These are phyloP conservation scores for Rubroshorea leprosula DNA, from an alignment of 345 rosid genomes.

Conservation along the genomic window DNA sequence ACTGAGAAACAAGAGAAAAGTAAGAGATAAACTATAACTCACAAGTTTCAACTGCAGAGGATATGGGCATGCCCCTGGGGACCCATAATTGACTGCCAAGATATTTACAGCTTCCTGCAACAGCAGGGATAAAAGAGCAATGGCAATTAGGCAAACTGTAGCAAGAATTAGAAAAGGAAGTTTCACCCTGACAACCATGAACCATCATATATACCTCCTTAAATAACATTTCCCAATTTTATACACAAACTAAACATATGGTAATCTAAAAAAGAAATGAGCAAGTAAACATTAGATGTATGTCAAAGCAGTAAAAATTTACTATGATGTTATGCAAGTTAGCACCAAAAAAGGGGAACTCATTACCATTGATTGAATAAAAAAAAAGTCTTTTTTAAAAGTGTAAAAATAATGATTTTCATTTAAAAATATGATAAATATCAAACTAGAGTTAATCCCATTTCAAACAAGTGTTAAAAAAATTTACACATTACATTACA, in stretches of 20 bases:
- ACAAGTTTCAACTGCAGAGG: constrained; percentile 73
- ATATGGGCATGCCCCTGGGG: constrained; percentile 73
- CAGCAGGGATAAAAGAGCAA: not conserved
- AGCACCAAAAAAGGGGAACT: not conserved
- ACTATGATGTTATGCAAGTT: not conserved
- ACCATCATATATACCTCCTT: not conserved
- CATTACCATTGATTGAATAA: no score
- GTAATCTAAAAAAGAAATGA: not conserved
- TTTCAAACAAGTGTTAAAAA: no score
- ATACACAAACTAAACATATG: not conserved
- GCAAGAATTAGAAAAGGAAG: not conserved
- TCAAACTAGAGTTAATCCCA: no score
- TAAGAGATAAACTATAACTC: constrained; percentile 27
- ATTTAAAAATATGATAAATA: no score
- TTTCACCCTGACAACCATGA: not conserved
- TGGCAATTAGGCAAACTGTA: not conserved
- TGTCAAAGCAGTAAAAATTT: not conserved
- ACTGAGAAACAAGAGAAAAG: constrained; percentile 5
- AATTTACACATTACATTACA: no score
- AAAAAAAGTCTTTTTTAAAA: no score
- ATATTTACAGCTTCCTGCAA: constrained; percentile 71
- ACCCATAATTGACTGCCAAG: constrained; percentile 78
- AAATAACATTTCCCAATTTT: not conserved
- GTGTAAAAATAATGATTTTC: no score
- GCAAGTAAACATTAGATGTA: not conserved